Conservation (phyloP, 73 alveolate genomes). For the Tetrahymena elliotti region DNA sequence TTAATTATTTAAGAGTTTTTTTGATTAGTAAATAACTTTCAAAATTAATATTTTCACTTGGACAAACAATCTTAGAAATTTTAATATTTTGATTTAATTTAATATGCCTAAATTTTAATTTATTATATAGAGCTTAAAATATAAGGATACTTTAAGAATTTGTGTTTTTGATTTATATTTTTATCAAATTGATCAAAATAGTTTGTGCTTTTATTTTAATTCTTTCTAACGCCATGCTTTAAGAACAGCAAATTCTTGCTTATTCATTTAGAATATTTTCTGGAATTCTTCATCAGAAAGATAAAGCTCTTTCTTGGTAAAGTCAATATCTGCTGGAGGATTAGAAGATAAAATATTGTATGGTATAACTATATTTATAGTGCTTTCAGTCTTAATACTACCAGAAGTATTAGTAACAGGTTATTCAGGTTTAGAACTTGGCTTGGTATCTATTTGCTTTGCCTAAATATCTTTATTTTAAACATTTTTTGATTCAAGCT, state of each 20-base stretch:
- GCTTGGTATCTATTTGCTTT: neutral
- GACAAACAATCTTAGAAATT: no score
- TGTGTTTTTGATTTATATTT: no score
- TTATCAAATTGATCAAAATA: no score
- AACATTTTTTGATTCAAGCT: neutral
- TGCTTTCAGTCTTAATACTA: neutral
- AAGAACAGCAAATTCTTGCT: neutral
- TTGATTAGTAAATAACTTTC: no score
- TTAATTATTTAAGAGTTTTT: no score
- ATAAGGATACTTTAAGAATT: no score
- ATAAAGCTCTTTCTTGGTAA: neutral
- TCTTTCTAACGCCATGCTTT: neutral
- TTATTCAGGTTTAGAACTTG: neutral
- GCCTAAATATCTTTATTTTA: neutral
- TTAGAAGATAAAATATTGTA: neutral
- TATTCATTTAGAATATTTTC: neutral
- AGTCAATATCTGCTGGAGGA: neutral
- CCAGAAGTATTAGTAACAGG: neutral
- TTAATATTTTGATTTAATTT: no score
- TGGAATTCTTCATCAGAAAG: neutral
- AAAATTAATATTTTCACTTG: no score
- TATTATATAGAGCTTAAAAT: no score
- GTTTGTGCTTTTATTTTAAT: neutral
- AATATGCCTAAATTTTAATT: no score
- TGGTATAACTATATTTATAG: neutral